phyloP scores from a whole-genome alignment of 179 eudicot genomes.

The Gypsophila paniculata region DNA sequence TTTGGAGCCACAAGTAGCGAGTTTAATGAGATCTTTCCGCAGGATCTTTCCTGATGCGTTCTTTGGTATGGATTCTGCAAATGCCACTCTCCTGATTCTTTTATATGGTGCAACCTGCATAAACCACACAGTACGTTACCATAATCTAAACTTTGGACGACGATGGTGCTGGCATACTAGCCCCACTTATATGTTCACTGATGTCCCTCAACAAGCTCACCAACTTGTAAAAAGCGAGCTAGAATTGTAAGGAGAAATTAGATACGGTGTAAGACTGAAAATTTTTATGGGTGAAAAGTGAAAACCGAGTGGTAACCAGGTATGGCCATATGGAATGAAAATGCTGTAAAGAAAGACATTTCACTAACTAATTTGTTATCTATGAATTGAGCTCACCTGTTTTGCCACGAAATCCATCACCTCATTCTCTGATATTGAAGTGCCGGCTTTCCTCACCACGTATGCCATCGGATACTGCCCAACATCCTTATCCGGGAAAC shows the following conservation, averaged over 20 bases:
- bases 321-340: too few species aligned
- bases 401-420: slow-evolving; percentile 76
- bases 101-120: slow-evolving; percentile 92
- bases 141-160: background rate
- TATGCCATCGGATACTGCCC: slow-evolving; percentile 97
- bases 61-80: slow-evolving; percentile 70
- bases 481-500: slow-evolving; percentile 79
- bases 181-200: too few species aligned
- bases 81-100: slow-evolving; percentile 69
- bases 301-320: too few species aligned
- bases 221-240: background rate
- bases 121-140: background rate
- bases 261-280: background rate
- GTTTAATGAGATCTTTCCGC: slow-evolving; percentile 75
- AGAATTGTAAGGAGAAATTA: background rate
- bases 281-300: too few species aligned
- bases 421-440: slow-evolving; percentile 45
- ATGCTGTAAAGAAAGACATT: background rate
- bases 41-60: slow-evolving; percentile 90
- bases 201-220: too few species aligned
- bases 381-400: slow-evolving; percentile 49
- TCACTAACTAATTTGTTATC: background rate
- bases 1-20: slow-evolving; percentile 67
- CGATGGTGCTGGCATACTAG: background rate
- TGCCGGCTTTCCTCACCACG: slow-evolving; percentile 65